phyloP scores from a whole-genome alignment of 2,329 filamentous ascomycete species.

The Stromatinia cepivora region DNA sequence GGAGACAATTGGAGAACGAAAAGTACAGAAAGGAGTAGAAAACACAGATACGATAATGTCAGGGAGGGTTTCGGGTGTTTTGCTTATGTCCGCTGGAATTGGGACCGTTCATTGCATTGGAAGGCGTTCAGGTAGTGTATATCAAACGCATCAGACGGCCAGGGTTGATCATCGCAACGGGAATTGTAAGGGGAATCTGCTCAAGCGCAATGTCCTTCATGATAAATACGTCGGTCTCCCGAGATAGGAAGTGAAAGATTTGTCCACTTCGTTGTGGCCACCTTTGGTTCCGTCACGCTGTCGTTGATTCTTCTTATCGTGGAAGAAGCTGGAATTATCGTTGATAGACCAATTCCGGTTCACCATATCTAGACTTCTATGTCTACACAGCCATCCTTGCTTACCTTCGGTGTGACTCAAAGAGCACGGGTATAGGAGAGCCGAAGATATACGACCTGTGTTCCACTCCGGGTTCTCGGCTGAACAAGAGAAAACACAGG shows the following conservation, averaged over 20 bases:
- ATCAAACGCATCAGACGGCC: neutral
- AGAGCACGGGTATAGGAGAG: neutral
- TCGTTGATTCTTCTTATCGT: neutral
- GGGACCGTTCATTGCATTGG: neutral
- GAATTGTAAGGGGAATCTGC: neutral
- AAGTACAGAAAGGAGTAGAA: conserved; percentile 49
- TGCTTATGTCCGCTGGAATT: neutral
- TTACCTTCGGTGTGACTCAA: conserved; percentile 4
- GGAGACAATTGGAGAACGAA: conserved; percentile 66
- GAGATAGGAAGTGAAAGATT: neutral
- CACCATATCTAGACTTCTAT: neutral
- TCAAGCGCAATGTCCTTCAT: conserved; percentile 8
- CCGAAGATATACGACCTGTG: neutral
- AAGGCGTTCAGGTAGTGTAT: conserved; percentile 1
- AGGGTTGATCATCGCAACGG: conserved; percentile 10
- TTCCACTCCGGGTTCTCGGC: neutral
- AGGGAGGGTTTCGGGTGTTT: neutral
- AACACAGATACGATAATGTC: neutral
- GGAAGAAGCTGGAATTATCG: neutral
- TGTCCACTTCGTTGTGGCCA: neutral
- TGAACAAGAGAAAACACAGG: neutral
- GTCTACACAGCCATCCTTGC: neutral
- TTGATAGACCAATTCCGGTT: neutral
- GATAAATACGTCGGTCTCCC: neutral
- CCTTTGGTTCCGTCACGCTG: neutral